phyloP scores from a whole-genome alignment of 306 rosid species.

The Rosa chinensis region DNA sequence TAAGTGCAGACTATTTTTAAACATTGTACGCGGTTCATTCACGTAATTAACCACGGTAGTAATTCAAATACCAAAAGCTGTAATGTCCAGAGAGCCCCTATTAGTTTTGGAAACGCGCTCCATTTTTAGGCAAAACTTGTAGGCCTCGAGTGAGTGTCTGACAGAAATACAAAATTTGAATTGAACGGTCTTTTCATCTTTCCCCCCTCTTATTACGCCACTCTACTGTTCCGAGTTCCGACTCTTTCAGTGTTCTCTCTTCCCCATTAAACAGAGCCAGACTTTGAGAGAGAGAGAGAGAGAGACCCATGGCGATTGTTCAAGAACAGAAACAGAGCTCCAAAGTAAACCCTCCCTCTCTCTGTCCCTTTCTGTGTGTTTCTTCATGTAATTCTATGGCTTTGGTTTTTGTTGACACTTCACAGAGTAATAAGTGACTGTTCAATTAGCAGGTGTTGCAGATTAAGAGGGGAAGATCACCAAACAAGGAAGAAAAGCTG shows the following conservation, averaged over 20 bases:
- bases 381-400: not conserved
- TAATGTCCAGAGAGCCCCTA: not conserved
- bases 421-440: not conserved
- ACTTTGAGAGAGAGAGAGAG: not conserved
- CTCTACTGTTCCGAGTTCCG: not conserved
- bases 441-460: not conserved
- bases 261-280: not conserved
- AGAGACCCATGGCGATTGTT: constrained; percentile 12
- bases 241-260: not conserved
- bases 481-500: not conserved
- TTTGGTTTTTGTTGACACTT: not conserved
- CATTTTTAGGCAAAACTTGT: not conserved
- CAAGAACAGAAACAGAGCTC: constrained; percentile 9
- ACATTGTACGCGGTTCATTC: not conserved
- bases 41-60: not conserved
- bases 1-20: not conserved
- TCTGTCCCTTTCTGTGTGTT: not conserved
- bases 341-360: constrained; percentile 10
- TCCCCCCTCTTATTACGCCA: not conserved
- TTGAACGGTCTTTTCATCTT: constrained; percentile 2
- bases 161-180: not conserved
- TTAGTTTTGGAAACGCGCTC: not conserved
- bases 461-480: constrained; percentile 12
- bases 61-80: not conserved
- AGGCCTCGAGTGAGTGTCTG: not conserved